phyloP scores from a whole-genome alignment of 2,329 filamentous ascomycete species.

The Stemphylium lycopersici region DNA sequence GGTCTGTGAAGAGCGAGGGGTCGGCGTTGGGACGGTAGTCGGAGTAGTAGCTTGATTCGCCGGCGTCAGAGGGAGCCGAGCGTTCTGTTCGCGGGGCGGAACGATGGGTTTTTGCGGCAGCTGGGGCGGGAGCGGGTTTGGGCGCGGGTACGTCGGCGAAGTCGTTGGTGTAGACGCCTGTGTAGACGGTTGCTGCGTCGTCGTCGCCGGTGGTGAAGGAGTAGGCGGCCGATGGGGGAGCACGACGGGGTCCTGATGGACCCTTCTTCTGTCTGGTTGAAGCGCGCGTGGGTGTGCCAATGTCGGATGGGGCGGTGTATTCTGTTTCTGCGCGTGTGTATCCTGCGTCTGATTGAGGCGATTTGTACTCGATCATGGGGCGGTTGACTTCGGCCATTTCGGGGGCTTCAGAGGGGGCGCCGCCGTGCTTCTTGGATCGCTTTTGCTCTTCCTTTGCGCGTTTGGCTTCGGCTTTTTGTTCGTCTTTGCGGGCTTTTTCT shows the following conservation, averaged over 20 bases:
- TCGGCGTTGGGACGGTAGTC: conserved; percentile 50
- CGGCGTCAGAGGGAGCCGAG: conserved; percentile 29
- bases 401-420: conserved; percentile 37
- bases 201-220: conserved; percentile 59
- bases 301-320: conserved; percentile 38
- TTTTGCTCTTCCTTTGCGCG: conserved; percentile 51
- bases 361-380: conserved; percentile 30
- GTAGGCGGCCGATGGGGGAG: conserved; percentile 50
- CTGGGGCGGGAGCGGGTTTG: conserved; percentile 17
- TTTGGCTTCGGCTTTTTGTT: conserved; percentile 45
- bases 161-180: conserved; percentile 48
- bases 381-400: conserved; percentile 37
- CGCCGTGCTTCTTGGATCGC: conserved; percentile 50
- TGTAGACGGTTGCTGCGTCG: conserved; percentile 49
- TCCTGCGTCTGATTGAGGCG: conserved; percentile 13
- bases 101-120: background rate
- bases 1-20: conserved; percentile 29
- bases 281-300: conserved; percentile 19
- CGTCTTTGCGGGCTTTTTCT: conserved; percentile 54
- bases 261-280: conserved; percentile 23
- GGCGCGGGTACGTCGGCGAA: conserved; percentile 32
- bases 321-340: conserved; percentile 35
- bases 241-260: conserved; percentile 34
- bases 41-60: conserved; percentile 49
- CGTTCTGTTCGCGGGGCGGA: conserved; percentile 13